Conservation (phyloP, 805 yeast species). For the Candida nonsorbophila region DNA sequence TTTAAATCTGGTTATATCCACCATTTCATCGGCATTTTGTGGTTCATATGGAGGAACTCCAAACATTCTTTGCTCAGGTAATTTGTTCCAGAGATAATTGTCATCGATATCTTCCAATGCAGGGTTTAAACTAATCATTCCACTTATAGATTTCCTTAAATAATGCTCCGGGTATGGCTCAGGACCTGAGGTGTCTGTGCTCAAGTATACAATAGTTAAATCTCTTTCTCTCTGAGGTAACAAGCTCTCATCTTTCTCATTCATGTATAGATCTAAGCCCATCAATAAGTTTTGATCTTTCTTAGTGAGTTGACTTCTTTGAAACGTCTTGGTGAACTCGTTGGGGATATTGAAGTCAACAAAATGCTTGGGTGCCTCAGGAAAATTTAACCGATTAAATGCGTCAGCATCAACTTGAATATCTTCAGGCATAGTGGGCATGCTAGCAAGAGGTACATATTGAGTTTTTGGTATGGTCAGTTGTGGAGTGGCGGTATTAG, state of each 20-base stretch:
- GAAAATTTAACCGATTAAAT: no score
- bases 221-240: constrained; percentile 16
- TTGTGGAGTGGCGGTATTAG: no score
- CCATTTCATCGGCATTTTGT: constrained; percentile 8
- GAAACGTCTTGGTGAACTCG: constrained; percentile 16
- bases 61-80: constrained; percentile 29
- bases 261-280: constrained; percentile 17
- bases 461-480: no score
- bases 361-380: no score
- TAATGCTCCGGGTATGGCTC: constrained; percentile 32
- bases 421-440: no score
- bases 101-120: constrained; percentile 30
- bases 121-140: constrained; percentile 32
- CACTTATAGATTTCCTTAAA: constrained; percentile 32
- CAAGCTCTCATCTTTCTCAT: constrained; percentile 18
- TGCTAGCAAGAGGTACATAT: no score
- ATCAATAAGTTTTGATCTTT: constrained; percentile 21
- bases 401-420: no score
- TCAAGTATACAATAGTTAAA: constrained; percentile 20
- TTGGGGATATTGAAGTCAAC: constrained; percentile 24
- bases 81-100: constrained; percentile 33
- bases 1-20: constrained; percentile 29
- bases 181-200: constrained; percentile 19
- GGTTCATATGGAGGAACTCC: constrained; percentile 31
- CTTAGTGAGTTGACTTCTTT: constrained; percentile 14